These are phyloP conservation scores for Cyclospora cayetanensis DNA, from an alignment of 169 alveolate genomes.

Conservation along the genomic window DNA sequence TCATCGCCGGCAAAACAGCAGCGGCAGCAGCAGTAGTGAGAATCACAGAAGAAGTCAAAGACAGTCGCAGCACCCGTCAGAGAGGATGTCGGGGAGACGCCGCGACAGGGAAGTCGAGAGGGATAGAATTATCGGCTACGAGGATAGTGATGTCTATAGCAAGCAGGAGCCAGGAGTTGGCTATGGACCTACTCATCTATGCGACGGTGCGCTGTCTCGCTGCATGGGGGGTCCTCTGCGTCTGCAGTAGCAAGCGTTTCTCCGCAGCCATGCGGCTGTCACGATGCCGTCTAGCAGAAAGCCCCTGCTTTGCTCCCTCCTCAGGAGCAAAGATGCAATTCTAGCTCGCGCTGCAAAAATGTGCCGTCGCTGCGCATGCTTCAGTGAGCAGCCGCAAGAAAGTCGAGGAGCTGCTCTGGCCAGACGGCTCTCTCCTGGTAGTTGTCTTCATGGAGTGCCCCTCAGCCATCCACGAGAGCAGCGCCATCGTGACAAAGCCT, in stretches of 20 bases:
- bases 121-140: slow-evolving; percentile 4
- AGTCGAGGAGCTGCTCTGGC: background rate
- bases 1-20: background rate
- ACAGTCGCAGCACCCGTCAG: too few relatives aligned
- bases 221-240: too few relatives aligned
- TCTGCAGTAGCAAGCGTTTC: background rate
- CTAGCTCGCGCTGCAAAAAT: too few relatives aligned
- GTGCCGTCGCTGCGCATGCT: background rate
- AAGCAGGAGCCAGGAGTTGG: slow-evolving; percentile 61
- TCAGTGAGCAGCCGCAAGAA: slow-evolving; percentile 20
- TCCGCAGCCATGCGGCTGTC: background rate
- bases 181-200: slow-evolving; percentile 60
- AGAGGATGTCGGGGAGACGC: too few relatives aligned
- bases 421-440: background rate
- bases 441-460: slow-evolving; percentile 41
- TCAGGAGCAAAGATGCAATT: too few relatives aligned
- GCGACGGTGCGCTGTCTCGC: too few relatives aligned
- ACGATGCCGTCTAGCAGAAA: too few relatives aligned
- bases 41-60: background rate
- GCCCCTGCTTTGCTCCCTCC: too few relatives aligned
- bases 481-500: background rate
- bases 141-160: slow-evolving; percentile 49
- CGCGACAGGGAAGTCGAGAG: background rate
- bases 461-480: slow-evolving; percentile 1
- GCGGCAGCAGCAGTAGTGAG: background rate